These are phyloP conservation scores for Ceratobasidium sp. DNA, from an alignment of 1,284 basidiomycete species.

Conservation along the genomic window DNA sequence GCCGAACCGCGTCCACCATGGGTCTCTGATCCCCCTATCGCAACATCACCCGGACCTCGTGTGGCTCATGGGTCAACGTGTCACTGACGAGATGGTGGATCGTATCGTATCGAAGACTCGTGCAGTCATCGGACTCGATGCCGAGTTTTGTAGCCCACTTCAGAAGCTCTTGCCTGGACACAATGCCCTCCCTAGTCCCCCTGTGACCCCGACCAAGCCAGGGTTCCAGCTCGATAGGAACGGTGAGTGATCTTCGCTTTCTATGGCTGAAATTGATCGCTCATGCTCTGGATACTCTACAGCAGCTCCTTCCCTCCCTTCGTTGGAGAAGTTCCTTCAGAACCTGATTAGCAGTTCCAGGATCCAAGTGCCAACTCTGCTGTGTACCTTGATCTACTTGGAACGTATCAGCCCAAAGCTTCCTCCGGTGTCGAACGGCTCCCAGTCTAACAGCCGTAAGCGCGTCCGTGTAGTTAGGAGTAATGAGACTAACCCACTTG, in stretches of 20 bases:
- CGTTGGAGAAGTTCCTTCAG: conserved; percentile 88
- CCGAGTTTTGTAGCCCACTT: conserved; percentile 45
- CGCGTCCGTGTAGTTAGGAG: neutral
- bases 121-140: conserved; percentile 71
- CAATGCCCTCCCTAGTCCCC: conserved; percentile 48
- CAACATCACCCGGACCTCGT: conserved; percentile 81
- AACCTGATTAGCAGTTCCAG: conserved; percentile 87
- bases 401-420: conserved; percentile 85
- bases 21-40: conserved; percentile 74
- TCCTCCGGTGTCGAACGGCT: conserved; percentile 87
- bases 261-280: neutral
- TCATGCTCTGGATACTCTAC: conserved; percentile 32
- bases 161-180: conserved; percentile 6
- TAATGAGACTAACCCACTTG: neutral
- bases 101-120: conserved; percentile 75
- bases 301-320: conserved; percentile 60
- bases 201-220: conserved; percentile 52
- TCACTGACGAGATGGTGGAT: conserved; percentile 84
- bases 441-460: conserved; percentile 45
- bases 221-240: conserved; percentile 45
- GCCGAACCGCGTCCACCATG: conserved; percentile 54
- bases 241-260: conserved; percentile 24
- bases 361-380: conserved; percentile 91
- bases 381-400: conserved; percentile 93
- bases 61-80: conserved; percentile 77